phyloP scores from a whole-genome alignment of 768 basidiomycete species.

The Tricholoma sp. region DNA sequence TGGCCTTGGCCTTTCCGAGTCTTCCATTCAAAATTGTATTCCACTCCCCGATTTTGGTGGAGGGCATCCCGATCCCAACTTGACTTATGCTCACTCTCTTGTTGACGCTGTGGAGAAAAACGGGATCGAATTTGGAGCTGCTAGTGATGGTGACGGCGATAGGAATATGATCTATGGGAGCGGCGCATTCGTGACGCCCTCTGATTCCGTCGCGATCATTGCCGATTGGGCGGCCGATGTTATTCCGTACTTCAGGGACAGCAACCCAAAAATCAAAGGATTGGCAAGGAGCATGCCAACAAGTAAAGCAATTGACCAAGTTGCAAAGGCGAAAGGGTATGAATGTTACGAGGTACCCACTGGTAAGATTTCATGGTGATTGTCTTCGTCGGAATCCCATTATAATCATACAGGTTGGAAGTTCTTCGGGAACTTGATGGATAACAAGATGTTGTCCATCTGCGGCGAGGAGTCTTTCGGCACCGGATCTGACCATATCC shows the following conservation, averaged over 20 bases:
- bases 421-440: conserved; percentile 99
- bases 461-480: conserved; percentile 99
- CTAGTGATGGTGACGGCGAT: conserved; percentile 96
- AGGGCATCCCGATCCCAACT: conserved; percentile 96
- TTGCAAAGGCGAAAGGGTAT: conserved; percentile 89
- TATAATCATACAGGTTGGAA: conserved; percentile 73
- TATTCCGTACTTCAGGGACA: conserved; percentile 88
- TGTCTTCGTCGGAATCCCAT: neutral
- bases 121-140: conserved; percentile 89
- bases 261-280: conserved; percentile 82
- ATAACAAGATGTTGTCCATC: conserved; percentile 94
- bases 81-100: conserved; percentile 93
- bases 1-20: conserved; percentile 71
- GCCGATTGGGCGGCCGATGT: conserved; percentile 92
- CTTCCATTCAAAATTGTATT: conserved; percentile 84
- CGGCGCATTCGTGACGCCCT: conserved; percentile 96
- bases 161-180: conserved; percentile 99
- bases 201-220: conserved; percentile 97
- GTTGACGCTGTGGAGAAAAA: conserved; percentile 88
- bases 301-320: conserved; percentile 92
- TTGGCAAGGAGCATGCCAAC: conserved; percentile 98
- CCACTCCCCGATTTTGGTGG: conserved; percentile 96
- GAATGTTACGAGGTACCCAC: conserved; percentile 97
- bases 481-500: conserved; percentile 99
- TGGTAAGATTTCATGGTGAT: conserved; percentile 41